Percentiles rank a stretch among this genome's conserved stretches.
Conservation (phyloP, 1,139 yeast genomes). For the Yamadazyma friedrichii region DNA sequence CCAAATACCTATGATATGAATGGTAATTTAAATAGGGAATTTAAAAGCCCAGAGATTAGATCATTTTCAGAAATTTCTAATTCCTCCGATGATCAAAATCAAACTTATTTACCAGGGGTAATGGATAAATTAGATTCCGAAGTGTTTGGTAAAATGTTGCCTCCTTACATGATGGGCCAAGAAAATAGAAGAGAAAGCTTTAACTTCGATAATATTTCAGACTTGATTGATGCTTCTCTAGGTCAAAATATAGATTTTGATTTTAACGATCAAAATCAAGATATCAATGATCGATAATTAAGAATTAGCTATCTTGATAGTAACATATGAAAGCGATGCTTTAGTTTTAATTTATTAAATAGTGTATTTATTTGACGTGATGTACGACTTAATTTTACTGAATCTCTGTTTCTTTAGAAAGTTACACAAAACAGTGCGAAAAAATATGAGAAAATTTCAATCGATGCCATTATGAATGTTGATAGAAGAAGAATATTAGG, state of each 20-base stretch:
- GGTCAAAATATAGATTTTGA: constrained; percentile 1
- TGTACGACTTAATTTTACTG: too few relatives aligned
- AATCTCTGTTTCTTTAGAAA: too few relatives aligned
- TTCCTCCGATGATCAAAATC: constrained; percentile 16
- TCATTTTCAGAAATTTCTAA: constrained; percentile 9
- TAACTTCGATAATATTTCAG: constrained; percentile 13
- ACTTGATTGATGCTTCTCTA: constrained; percentile 8
- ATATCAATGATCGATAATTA: background rate
- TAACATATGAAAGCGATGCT: too few relatives aligned
- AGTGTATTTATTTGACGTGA: too few relatives aligned
- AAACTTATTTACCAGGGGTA: constrained; percentile 66
- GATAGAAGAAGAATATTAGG: constrained; percentile 77
- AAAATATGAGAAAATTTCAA: too few relatives aligned
- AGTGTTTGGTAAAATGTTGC: constrained; percentile 76
- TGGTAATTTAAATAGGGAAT: background rate
- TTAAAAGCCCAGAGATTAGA: constrained; percentile 4
- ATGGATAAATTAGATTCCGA: constrained; percentile 83
- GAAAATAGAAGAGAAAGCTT: constrained; percentile 12
- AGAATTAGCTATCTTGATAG: too few relatives aligned
- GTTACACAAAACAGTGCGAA: too few relatives aligned
- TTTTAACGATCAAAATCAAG: background rate
- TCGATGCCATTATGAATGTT: constrained; percentile 6
- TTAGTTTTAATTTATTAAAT: too few relatives aligned
- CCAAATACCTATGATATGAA: background rate
- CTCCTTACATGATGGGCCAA: constrained; percentile 67